Percentiles rank a stretch among this genome's conserved stretches.
Conservation (phyloP, 352 stramenopile species). For the Globisporangium parvum region DNA sequence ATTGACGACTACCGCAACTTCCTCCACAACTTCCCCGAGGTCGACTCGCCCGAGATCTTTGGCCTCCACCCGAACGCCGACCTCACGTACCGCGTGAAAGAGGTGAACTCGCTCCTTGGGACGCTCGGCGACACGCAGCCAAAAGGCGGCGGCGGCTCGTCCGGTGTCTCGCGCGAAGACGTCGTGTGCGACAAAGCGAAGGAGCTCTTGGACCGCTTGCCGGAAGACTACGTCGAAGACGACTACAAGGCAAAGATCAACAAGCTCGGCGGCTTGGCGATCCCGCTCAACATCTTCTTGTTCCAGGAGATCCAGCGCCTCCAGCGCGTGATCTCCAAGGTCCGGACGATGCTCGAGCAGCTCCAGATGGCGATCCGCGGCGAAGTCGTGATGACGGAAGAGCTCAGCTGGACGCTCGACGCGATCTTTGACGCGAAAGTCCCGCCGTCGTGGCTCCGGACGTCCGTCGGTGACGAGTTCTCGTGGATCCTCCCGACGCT, state of each 20-base stretch:
- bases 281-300: conserved; percentile 98
- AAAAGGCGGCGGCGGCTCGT: conserved; percentile 88
- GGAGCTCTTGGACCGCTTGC: conserved; percentile 92
- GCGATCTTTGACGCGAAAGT: conserved; percentile 96
- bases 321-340: conserved; percentile 94
- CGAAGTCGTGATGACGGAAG: conserved; percentile 97
- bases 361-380: conserved; percentile 97
- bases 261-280: conserved; percentile 93
- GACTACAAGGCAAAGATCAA: conserved; percentile 97
- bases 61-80: conserved; percentile 98
- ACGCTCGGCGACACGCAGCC: conserved; percentile 96
- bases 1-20: conserved; percentile 96
- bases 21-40: conserved; percentile 92
- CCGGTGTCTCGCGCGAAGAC: conserved; percentile 91
- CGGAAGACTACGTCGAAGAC: conserved; percentile 96
- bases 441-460: conserved; percentile 94
- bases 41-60: conserved; percentile 98
- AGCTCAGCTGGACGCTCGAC: conserved; percentile 93
- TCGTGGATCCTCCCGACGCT: conserved; percentile 96
- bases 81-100: conserved; percentile 96
- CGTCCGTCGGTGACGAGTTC: conserved; percentile 96
- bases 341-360: conserved; percentile 93
- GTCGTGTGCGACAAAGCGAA: conserved; percentile 95
- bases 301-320: conserved; percentile 98
- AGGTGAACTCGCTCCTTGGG: conserved; percentile 92